Evolutionary conservation across 169 alveolate genomes (phyloP).

Genomic region (Plasmodium yoelii): DNA sequence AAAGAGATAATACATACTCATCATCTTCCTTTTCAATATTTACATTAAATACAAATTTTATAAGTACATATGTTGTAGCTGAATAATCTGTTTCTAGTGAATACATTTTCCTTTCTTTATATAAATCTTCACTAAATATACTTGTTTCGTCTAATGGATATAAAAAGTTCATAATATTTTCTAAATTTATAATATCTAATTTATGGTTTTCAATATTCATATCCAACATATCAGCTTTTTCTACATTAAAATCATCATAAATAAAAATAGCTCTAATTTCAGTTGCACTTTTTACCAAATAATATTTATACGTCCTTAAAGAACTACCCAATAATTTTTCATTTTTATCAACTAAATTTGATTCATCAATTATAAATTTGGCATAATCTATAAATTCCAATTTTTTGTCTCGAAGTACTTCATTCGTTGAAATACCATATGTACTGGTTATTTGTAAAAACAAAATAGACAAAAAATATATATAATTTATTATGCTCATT

Average conservation of each 20-base stretch:
- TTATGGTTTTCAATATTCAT: slow-evolving; percentile 14
- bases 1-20: slow-evolving; percentile 51
- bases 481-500: slow-evolving; percentile 27
- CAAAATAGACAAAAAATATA: slow-evolving; percentile 32
- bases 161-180: slow-evolving; percentile 9
- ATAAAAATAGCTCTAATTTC: slow-evolving; percentile 71
- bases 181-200: slow-evolving; percentile 30
- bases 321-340: slow-evolving; percentile 48
- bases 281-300: slow-evolving; percentile 38
- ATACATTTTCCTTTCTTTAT: slow-evolving; percentile 56
- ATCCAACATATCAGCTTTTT: slow-evolving; percentile 28
- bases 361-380: slow-evolving; percentile 35
- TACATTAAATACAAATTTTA: slow-evolving; percentile 45
- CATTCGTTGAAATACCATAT: slow-evolving; percentile 28
- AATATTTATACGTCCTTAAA: slow-evolving; percentile 58
- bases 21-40: slow-evolving; percentile 43
- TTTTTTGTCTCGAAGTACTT: slow-evolving; percentile 42
- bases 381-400: slow-evolving; percentile 33
- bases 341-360: slow-evolving; percentile 61
- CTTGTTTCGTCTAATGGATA: slow-evolving; percentile 62
- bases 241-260: slow-evolving; percentile 65
- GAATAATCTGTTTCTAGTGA: slow-evolving; percentile 51
- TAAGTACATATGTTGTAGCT: slow-evolving; percentile 46
- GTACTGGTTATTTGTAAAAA: slow-evolving; percentile 7
- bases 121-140: slow-evolving; percentile 49